Evolutionary conservation across 129 eudicot genomes (phyloP), one percentile per base, ranked within the genome.

Genomic region (Centrapalus pauciflorus): DNA sequence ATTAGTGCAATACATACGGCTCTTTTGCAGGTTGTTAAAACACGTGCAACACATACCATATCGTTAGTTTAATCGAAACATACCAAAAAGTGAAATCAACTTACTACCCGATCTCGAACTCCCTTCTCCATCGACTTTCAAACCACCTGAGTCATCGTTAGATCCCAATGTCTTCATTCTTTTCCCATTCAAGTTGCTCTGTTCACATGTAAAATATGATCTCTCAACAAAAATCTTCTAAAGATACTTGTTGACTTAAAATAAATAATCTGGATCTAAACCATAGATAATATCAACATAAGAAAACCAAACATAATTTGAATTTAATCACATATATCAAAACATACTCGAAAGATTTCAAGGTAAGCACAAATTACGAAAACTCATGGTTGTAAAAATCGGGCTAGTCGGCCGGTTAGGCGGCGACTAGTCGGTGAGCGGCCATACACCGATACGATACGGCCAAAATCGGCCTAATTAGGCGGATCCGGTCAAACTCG

Each of bases 51-150:
- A n/a, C n/a, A n/a, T n/a, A n/a, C n/a, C n/a, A n/a, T n/a, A n/a
- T n/a, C n/a, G n/a, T n/a, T n/a, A n/a, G n/a, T n/a, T n/a, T n/a
- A n/a, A n/a, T n/a, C n/a, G n/a, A n/a, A n/a, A n/a, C n/a, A n/a
- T n/a, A n/a, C n/a, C n/a, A n/a, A n/a, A n/a, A n/a, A n/a, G n/a
- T n/a, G n/a, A n/a, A n/a, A n/a, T n/a, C n/a, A n/a, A n/a, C 73
- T 83, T 83, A 41, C 51, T 61, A 41, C 80, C 84, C 11, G 79
- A 66, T 21, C 80, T 83, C 5, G 85, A 78, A 77, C 78, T 80
- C 38, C 86, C 55, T 79, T 87, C 97, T 55, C 65, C 86, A 43
- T 82, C 89, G 52, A 71, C 73, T 46, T 80, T 87, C 25, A 70
- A 57, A 49, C 81, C 75, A 25, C 82, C 60, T n/a, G 17, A 66